Evolutionary conservation across 2,329 filamentous ascomycete species (phyloP), one percentile per base, ranked within the genome.

Genomic region (Orbilia brochopaga): DNA sequence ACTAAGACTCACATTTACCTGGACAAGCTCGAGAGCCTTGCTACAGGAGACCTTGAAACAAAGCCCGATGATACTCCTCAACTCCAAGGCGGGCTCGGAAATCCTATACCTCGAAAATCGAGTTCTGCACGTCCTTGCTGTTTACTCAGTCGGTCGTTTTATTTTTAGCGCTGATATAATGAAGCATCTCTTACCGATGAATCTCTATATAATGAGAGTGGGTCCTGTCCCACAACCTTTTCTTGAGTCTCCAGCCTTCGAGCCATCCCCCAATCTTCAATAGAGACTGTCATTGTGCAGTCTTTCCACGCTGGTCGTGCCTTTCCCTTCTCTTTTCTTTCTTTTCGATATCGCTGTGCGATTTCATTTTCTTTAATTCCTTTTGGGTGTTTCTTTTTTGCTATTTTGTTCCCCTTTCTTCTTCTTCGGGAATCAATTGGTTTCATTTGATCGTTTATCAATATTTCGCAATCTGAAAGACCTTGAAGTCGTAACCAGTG

Each of bases 341-440:
- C 21, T 30, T 53, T 53, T 53, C 5, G 1, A 30, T 19, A 53
- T 53, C 50, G 50, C 50, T 30, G 50, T 30, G 50, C 50, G 50
- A 53, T 53, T 53, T 48, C 17, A 2, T 5, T 53, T 53, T 11
- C 2, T 30, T 48, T 21, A 21, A 15, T 15, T 19, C 15, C 8
- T 21, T n/a, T n/a, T n/a, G n/a, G n/a, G 8, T 3, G 19, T 48
- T 5, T 21, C 3, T 10, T 48, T 30, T 53, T 19, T 2, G 5
- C 50, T 23, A 5, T 7, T 23, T 23, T 53, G 27, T 23, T 30
- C 10, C 2, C 19, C 24, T 8, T 53, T 6, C 40, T 17, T 15
- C 35, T 7, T 15, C 35, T 7, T 37, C 35, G 15, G 35, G 15
- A 7, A 7, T 37, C 35, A 37, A 37, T n/a, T n/a, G n/a, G n/a